Conservation (phyloP, 495 filamentous ascomycete genomes). For the Penicillium samsonianum region DNA sequence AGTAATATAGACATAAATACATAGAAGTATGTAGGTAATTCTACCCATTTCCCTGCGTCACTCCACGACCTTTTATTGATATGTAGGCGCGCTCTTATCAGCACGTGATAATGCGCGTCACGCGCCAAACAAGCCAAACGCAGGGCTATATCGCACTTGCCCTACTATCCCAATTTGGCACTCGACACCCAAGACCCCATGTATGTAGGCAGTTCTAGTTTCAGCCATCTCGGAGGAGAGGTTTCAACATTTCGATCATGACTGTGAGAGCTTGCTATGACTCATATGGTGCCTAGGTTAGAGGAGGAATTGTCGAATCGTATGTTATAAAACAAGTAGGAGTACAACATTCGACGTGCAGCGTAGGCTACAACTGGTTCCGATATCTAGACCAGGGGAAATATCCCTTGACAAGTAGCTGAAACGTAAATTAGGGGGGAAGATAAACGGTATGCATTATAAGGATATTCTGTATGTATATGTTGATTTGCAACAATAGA, state of each 20-base stretch:
- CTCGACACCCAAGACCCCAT: too few relatives aligned
- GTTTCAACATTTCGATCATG: not conserved
- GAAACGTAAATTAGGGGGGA: not conserved
- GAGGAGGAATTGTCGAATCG: not conserved
- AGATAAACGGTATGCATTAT: not conserved
- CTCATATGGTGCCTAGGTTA: slow-evolving; percentile 1
- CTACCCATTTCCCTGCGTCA: not conserved
- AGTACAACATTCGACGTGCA: slow-evolving; percentile 1
- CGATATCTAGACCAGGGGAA: not conserved
- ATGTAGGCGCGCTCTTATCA: slow-evolving; percentile 12
- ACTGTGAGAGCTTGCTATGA: slow-evolving; percentile 4
- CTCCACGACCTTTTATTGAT: not conserved
- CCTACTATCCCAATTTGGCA: not conserved
- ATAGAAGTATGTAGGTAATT: not conserved
- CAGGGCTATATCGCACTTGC: not conserved
- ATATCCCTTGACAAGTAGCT: not conserved
- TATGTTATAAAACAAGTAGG: not conserved
- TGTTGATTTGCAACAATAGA: not conserved
- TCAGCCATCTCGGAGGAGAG: not conserved
- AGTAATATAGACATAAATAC: not conserved
- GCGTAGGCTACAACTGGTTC: not conserved
- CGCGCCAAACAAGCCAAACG: slow-evolving; percentile 8
- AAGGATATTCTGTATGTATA: not conserved
- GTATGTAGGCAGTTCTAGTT: not conserved
- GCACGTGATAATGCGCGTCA: slow-evolving; percentile 16